A percentile compares a stretch with the other conserved stretches of the same genome.
phyloP scores from a whole-genome alignment of 176 grass and related monocot genomes.

The barley (Hordeum vulgare) region DNA sequence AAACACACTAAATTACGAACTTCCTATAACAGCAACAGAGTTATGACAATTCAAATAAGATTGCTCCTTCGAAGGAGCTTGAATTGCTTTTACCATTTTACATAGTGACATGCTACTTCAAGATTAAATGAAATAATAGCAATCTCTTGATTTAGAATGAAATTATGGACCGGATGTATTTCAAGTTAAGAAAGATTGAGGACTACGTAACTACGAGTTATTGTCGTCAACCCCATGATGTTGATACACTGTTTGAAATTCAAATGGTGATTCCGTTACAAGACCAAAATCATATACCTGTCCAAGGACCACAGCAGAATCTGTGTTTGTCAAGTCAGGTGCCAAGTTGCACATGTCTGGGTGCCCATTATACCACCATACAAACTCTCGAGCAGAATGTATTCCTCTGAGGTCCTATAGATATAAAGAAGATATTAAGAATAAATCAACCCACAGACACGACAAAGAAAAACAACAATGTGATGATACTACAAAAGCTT shows the following conservation, averaged over 20 bases:
- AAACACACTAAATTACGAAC: neutral
- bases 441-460: neutral
- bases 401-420: conserved; percentile 70
- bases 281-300: conserved; percentile 53
- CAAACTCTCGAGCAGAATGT: conserved; percentile 88
- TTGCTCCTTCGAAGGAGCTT: neutral
- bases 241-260: neutral
- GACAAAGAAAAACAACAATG: neutral
- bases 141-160: neutral
- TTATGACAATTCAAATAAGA: neutral
- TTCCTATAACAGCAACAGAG: neutral
- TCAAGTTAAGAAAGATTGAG: neutral
- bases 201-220: neutral
- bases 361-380: conserved; percentile 99
- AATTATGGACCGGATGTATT: neutral
- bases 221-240: neutral
- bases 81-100: neutral
- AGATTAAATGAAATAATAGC: neutral
- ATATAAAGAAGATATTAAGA: conserved; percentile 15
- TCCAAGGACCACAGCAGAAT: conserved; percentile 80
- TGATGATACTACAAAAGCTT: neutral
- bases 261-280: neutral
- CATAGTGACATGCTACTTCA: neutral
- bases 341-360: conserved; percentile 57
- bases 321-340: conserved; percentile 62